phyloP scores from a whole-genome alignment of 2,329 filamentous ascomycete species.

The Fusarium heterosporum region DNA sequence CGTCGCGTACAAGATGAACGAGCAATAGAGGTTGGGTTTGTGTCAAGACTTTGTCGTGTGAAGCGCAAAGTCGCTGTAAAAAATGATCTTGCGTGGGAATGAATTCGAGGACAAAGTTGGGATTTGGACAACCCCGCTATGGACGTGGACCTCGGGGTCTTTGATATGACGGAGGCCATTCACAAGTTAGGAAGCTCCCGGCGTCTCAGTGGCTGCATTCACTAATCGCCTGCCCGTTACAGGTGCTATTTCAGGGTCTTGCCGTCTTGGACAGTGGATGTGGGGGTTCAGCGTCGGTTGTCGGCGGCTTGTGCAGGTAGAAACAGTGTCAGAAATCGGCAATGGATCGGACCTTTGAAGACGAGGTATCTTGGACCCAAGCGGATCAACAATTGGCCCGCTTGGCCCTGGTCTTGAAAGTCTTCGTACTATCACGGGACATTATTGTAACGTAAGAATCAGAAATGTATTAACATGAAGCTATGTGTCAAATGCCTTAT shows the following conservation, averaged over 20 bases:
- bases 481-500: slow-evolving; percentile 6
- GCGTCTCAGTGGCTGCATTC: slow-evolving; percentile 30
- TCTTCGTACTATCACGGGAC: not conserved
- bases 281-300: slow-evolving; percentile 30
- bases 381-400: slow-evolving; percentile 12
- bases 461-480: not conserved
- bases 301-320: slow-evolving; percentile 40
- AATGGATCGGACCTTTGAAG: not conserved
- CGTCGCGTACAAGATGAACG: not conserved
- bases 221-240: slow-evolving; percentile 32
- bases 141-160: slow-evolving; percentile 24
- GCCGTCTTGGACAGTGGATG: not conserved
- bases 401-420: not conserved
- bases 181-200: slow-evolving; percentile 43
- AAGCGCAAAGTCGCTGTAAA: not conserved
- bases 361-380: not conserved
- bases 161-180: slow-evolving; percentile 34
- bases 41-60: not conserved
- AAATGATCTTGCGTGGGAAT: slow-evolving; percentile 1
- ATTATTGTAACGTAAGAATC: not conserved
- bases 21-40: not conserved
- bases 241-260: slow-evolving; percentile 29
- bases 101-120: slow-evolving; percentile 10
- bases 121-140: slow-evolving; percentile 39
- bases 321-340: not conserved